Conservation (phyloP, 1,284 basidiomycete genomes). For the Tylopilus orsonianus region DNA sequence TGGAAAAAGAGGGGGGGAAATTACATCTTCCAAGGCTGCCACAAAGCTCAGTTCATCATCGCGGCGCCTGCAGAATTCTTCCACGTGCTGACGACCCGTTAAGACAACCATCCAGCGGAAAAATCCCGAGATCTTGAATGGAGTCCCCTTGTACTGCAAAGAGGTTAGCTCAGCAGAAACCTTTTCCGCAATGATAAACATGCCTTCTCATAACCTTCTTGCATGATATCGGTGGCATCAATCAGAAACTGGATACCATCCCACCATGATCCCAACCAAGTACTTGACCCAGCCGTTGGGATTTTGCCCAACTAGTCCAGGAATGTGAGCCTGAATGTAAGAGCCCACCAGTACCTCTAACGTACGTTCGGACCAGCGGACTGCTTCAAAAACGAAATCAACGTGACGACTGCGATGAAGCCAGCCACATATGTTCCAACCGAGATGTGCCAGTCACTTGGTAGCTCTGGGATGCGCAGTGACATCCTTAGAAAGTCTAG, state of each 20-base stretch:
- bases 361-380: constrained; percentile 1
- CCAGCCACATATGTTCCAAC: neutral
- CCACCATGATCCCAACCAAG: constrained; percentile 23
- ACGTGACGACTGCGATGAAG: neutral
- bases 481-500: constrained; percentile 2
- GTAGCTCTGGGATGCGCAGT: neutral
- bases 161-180: no score
- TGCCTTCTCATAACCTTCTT: no score
- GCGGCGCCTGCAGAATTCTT: constrained; percentile 42
- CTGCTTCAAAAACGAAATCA: neutral
- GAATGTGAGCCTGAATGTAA: neutral
- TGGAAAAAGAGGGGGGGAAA: no score
- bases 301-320: constrained; percentile 11
- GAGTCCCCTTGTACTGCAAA: constrained; percentile 36
- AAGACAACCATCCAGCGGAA: constrained; percentile 44
- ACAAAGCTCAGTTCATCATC: constrained; percentile 32
- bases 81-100: constrained; percentile 35
- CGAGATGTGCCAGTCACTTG: neutral
- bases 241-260: constrained; percentile 9
- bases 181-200: no score
- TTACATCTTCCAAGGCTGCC: constrained; percentile 12
- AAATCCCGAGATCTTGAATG: constrained; percentile 44
- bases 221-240: constrained; percentile 15
- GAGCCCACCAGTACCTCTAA: no score
- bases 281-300: constrained; percentile 13